phyloP scores from a whole-genome alignment of 805 yeast genomes.

The Candida manassasensis region DNA sequence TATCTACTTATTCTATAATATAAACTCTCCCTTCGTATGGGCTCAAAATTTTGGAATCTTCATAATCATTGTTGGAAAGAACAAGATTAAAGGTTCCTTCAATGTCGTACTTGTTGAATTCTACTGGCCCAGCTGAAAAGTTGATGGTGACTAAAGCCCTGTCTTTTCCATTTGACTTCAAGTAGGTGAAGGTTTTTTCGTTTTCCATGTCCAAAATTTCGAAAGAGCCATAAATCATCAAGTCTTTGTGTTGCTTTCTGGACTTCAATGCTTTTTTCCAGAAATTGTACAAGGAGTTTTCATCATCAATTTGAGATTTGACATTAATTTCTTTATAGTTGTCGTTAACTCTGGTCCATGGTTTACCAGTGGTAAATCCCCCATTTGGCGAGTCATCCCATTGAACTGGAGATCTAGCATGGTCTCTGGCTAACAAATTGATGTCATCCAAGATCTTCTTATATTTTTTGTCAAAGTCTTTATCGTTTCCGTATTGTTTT shows the following conservation, averaged over 20 bases:
- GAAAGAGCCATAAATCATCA: conserved; percentile 43
- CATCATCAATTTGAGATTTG: conserved; percentile 41
- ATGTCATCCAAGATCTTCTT: conserved; percentile 28
- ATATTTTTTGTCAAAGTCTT: conserved; percentile 19
- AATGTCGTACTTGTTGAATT: conserved; percentile 22
- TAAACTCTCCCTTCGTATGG: conserved; percentile 47
- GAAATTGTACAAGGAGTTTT: conserved; percentile 42
- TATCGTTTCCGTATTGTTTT: conserved; percentile 20
- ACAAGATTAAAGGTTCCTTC: conserved; percentile 19
- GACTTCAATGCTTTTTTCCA: conserved; percentile 40
- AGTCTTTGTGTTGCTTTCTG: conserved; percentile 42
- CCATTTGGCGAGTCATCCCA: conserved; percentile 44
- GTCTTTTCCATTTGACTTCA: conserved; percentile 28
- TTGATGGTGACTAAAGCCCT: conserved; percentile 39
- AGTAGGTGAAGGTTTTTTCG: conserved; percentile 36
- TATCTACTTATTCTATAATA: no score
- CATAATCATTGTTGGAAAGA: conserved; percentile 22
- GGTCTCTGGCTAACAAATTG: conserved; percentile 43
- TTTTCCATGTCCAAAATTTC: conserved; percentile 41
- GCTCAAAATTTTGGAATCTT: conserved; percentile 20
- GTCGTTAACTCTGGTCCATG: conserved; percentile 53
- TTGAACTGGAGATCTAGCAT: conserved; percentile 54
- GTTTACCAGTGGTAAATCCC: conserved; percentile 45
- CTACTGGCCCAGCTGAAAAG: conserved; percentile 30
- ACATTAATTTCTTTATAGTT: conserved; percentile 48